These are phyloP conservation scores for Eucalyptus sideroxylon DNA, from an alignment of 345 rosid species.

Conservation along the genomic window DNA sequence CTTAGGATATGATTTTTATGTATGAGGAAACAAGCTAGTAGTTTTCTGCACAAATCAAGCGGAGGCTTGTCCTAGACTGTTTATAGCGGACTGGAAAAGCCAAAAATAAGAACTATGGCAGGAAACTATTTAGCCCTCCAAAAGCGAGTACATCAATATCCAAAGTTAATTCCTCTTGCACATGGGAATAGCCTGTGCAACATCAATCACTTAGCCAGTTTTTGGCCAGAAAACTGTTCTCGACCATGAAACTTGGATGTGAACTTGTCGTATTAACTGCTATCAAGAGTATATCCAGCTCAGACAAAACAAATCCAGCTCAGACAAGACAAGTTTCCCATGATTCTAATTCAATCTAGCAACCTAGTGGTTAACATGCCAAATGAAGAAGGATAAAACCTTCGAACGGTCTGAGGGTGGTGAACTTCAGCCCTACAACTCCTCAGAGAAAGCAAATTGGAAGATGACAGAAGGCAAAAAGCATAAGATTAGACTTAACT, in stretches of 20 bases:
- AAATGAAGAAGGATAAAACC: not conserved
- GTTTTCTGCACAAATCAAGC: not conserved
- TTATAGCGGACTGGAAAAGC: not conserved
- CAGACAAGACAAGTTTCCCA: not conserved
- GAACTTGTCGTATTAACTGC: not conserved
- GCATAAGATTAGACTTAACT: not conserved
- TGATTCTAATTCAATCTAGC: not conserved
- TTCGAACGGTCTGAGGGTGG: not conserved
- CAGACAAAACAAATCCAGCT: not conserved
- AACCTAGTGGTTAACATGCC: not conserved
- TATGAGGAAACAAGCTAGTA: not conserved
- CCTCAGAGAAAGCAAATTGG: not conserved
- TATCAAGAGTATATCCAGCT: not conserved
- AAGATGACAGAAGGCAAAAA: not conserved
- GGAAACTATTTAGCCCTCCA: not conserved
- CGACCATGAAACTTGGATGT: not conserved
- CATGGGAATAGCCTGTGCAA: not conserved
- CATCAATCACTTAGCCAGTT: not conserved
- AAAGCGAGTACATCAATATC: not conserved
- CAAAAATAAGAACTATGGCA: not conserved
- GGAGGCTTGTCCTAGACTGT: not conserved
- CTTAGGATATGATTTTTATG: not conserved
- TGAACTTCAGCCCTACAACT: not conserved
- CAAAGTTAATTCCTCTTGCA: not conserved
- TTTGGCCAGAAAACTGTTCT: not conserved